These are phyloP conservation scores for Neofusicoccum sp. DNA, from an alignment of 2,329 filamentous ascomycete species.

Conservation along the genomic window DNA sequence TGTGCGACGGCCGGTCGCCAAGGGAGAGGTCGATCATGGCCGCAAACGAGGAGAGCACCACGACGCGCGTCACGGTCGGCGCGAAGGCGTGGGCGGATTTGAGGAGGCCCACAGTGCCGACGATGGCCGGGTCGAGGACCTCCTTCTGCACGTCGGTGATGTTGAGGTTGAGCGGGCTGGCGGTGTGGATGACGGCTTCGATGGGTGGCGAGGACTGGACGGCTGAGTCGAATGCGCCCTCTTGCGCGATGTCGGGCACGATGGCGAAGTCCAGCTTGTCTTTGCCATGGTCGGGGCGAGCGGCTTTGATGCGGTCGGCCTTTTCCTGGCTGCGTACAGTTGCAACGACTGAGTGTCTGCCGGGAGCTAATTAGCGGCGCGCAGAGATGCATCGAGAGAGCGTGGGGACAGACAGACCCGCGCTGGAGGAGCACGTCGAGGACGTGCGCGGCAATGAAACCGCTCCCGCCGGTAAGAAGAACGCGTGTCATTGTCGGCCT, in stretches of 20 bases:
- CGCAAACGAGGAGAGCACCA: conserved; percentile 56
- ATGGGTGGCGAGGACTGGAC: conserved; percentile 16
- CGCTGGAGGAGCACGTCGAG: conserved; percentile 60
- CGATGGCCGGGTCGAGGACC: conserved; percentile 26
- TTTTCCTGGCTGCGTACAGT: conserved; percentile 60
- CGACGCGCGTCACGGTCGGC: conserved; percentile 40
- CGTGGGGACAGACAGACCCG: conserved; percentile 38
- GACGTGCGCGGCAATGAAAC: conserved; percentile 69
- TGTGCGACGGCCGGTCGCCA: conserved; percentile 36
- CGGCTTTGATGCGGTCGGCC: conserved; percentile 55
- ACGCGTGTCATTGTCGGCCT: too few relatives aligned
- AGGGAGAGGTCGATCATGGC: conserved; percentile 47
- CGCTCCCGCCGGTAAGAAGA: too few relatives aligned
- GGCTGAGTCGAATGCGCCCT: conserved; percentile 42
- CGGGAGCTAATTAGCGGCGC: too few relatives aligned
- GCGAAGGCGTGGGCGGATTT: conserved; percentile 25
- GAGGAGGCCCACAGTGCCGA: conserved; percentile 32
- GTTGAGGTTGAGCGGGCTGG: conserved; percentile 22
- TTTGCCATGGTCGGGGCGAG: conserved; percentile 48
- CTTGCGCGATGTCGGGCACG: conserved; percentile 68
- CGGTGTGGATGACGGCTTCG: conserved; percentile 27
- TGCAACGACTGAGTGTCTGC: conserved; percentile 55
- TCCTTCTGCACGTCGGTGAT: conserved; percentile 31
- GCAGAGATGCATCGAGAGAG: too few relatives aligned
- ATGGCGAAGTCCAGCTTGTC: conserved; percentile 59